phyloP scores from a whole-genome alignment of 1,139 yeast genomes.

The Geotrichum klebahnii region DNA sequence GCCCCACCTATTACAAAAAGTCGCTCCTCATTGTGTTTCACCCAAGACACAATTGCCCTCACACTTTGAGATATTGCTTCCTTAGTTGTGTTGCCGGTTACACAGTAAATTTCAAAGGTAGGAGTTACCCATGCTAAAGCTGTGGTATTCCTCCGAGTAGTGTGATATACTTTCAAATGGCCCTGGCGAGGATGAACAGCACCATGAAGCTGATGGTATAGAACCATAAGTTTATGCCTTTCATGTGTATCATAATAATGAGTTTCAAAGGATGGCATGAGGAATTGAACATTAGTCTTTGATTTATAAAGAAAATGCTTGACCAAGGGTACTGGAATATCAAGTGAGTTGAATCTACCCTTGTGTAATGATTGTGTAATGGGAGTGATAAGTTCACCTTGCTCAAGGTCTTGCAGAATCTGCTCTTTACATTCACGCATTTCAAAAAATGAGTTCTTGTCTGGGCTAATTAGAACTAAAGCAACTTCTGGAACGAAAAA shows the following conservation, averaged over 20 bases:
- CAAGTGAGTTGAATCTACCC: conserved; percentile 47
- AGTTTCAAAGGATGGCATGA: conserved; percentile 44
- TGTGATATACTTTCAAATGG: conserved; percentile 36
- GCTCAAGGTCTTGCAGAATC: conserved; percentile 46
- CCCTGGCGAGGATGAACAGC: conserved; percentile 35
- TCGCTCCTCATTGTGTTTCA: conserved; percentile 52
- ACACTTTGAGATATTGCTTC: conserved; percentile 52
- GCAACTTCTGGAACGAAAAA: conserved; percentile 53
- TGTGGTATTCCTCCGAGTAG: conserved; percentile 39
- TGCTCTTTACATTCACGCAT: conserved; percentile 58
- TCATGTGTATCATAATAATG: conserved; percentile 34
- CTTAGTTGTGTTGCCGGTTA: conserved; percentile 48
- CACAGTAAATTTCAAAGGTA: conserved; percentile 52
- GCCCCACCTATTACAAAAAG: conserved; percentile 63
- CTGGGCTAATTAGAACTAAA: conserved; percentile 73
- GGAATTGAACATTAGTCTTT: conserved; percentile 56
- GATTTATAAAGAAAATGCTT: conserved; percentile 80
- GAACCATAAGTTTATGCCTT: conserved; percentile 40
- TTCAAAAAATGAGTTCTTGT: conserved; percentile 73
- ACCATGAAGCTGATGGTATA: conserved; percentile 46
- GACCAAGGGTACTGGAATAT: conserved; percentile 38
- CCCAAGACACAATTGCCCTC: conserved; percentile 53
- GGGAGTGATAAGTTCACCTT: conserved; percentile 38
- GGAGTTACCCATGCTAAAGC: conserved; percentile 58
- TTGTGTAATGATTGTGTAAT: conserved; percentile 41